These are phyloP conservation scores for Acanthamoeba royreba DNA, from an alignment of 208 protist genomes.

Conservation along the genomic window DNA sequence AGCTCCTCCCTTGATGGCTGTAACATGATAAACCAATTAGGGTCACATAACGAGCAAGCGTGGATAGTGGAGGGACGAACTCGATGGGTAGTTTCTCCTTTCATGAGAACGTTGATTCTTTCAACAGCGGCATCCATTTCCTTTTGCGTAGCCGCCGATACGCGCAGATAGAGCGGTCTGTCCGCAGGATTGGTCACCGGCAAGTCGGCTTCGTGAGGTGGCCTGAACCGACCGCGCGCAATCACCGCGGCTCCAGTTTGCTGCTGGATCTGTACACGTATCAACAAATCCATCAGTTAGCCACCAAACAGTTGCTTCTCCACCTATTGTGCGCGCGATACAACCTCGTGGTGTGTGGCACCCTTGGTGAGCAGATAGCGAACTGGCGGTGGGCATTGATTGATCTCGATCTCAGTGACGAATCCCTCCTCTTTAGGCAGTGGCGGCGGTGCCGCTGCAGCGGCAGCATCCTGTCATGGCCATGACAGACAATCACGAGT, in stretches of 20 bases:
- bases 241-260: neutral
- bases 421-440: neutral
- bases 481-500: neutral
- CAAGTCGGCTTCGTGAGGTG: neutral
- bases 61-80: too few relatives aligned
- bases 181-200: neutral
- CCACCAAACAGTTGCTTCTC: too few relatives aligned
- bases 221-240: neutral
- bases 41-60: neutral
- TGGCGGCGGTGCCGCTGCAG: neutral
- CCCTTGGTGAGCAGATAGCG: slow-evolving; percentile 11
- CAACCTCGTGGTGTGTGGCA: neutral
- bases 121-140: neutral
- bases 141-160: neutral
- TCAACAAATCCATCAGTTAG: too few relatives aligned
- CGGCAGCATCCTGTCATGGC: neutral
- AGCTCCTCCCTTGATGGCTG: neutral
- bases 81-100: too few relatives aligned
- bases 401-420: neutral
- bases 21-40: neutral
- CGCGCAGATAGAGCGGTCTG: neutral
- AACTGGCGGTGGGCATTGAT: neutral
- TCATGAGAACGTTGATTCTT: neutral
- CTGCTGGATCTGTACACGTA: slow-evolving; percentile 16
- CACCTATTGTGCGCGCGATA: too few relatives aligned